Base-by-base conservation (phyloP, 2,329 filamentous ascomycete species). In the Aureobasidium namibiae region DNA sequence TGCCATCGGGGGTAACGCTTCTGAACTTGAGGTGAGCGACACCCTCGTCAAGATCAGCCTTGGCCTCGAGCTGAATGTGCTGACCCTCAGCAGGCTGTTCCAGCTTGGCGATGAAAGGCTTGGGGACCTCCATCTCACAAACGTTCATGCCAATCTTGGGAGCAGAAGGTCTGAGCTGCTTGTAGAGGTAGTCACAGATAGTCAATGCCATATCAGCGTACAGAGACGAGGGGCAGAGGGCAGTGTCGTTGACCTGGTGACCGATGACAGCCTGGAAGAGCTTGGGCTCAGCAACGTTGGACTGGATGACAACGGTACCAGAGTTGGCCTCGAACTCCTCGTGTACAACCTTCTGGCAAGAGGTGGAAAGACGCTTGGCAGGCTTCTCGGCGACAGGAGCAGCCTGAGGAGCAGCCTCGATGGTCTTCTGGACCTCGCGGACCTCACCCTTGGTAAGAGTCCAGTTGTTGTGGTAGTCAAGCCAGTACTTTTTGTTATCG, bases 401-500 rank as follows among this genome's bases (percentile, higher is more conserved):
- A 42, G 69, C 70, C 10, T 68, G 68, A 34, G 57, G 56, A 52
- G 66, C 67, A 64, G 74, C 74, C 45, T 74, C 66, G 34, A 75
- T 68, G 39, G 68, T 63, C 50, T 74, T 69, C 59, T 70, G 70
- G 58, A 71, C 68, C 65, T 65, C 63, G 39, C 73, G 75, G 39
- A 75, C 79, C 63, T 87, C 82, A 60, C 78, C 85, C 76, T 91
- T 91, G 62, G 80, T 84, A 38, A 90, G 73, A 33, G 78, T 82
- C 84, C 86, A 91, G 70, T 90, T 85, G 62, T 88, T 86, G 62
- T 79, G 77, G 70, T 88, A 88, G 68, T 84, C 82, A 16, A 88
- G 78, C 85, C 85, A 88, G 72, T 89, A 89, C 64, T 82, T 83
- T 76, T 89, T 89, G 63, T 82, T 75, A 68, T 90, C 84, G 68